Evolutionary conservation across 768 basidiomycete genomes (phyloP).

Genomic region (Mycena leptocephala): DNA sequence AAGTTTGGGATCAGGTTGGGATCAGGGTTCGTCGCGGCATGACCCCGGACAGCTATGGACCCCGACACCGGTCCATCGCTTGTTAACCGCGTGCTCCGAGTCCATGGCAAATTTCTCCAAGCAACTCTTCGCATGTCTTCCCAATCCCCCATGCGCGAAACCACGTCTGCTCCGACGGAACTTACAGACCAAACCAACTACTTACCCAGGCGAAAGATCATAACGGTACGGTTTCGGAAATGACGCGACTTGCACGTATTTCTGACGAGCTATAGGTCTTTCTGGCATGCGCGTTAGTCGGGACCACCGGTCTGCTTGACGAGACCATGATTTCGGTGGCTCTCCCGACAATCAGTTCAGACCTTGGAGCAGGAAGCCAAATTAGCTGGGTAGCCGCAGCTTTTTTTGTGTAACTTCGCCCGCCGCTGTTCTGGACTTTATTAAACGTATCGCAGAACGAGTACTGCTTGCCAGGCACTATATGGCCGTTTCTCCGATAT

Average conservation of each 20-base stretch:
- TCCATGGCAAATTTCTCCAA: neutral
- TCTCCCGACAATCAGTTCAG: conserved; percentile 66
- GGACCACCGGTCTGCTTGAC: conserved; percentile 65
- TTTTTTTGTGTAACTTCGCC: conserved; percentile 56
- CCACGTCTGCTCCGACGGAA: neutral
- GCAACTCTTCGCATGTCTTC: neutral
- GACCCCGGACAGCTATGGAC: no score
- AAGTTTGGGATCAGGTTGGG: no score
- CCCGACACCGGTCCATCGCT: no score
- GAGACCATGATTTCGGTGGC: conserved; percentile 74
- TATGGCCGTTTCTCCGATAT: conserved; percentile 65
- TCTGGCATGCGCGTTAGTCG: conserved; percentile 62
- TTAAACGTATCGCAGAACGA: conserved; percentile 46
- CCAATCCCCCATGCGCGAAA: neutral
- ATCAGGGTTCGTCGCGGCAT: no score
- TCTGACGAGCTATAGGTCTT: conserved; percentile 51
- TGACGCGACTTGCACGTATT: neutral
- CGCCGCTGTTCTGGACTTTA: neutral
- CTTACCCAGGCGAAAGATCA: conserved; percentile 64
- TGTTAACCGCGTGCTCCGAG: no score
- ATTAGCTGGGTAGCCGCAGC: conserved; percentile 70
- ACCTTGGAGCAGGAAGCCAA: conserved; percentile 64
- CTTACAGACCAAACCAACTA: conserved; percentile 76
- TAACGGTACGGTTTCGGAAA: conserved; percentile 43
- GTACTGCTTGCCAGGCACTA: conserved; percentile 61